Conservation (phyloP, 768 basidiomycete genomes). For the Macrolepiota fuliginosa region DNA sequence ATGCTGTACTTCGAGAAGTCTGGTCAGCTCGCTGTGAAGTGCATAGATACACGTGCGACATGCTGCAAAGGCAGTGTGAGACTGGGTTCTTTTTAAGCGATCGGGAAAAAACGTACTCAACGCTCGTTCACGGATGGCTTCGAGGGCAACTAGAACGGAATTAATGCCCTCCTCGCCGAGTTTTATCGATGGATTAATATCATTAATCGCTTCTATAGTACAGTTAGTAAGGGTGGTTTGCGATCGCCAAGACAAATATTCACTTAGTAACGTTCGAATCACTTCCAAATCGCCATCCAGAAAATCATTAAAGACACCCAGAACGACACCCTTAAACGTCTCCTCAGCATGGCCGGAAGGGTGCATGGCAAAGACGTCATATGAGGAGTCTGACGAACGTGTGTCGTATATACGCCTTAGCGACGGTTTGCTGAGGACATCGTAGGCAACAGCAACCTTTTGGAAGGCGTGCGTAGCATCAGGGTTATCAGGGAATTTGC, state of each 20-base stretch:
- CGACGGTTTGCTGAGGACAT: slow-evolving; percentile 72
- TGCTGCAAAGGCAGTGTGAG: slow-evolving; percentile 35
- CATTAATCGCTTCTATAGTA: slow-evolving; percentile 64
- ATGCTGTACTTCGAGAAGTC: slow-evolving; percentile 80
- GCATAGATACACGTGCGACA: slow-evolving; percentile 76
- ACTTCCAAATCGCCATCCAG: slow-evolving; percentile 87
- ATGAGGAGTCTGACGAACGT: slow-evolving; percentile 41
- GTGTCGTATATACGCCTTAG: slow-evolving; percentile 69
- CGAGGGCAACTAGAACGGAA: slow-evolving; percentile 66
- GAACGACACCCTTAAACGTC: slow-evolving; percentile 71
- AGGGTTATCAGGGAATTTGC: slow-evolving; percentile 78
- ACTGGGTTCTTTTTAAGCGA: background rate
- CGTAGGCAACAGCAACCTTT: slow-evolving; percentile 81
- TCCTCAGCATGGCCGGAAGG: slow-evolving; percentile 67
- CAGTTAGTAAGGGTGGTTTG: background rate
- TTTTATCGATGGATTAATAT: slow-evolving; percentile 74
- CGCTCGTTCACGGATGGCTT: slow-evolving; percentile 69
- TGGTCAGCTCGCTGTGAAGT: slow-evolving; percentile 68
- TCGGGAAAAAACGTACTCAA: slow-evolving; percentile 48
- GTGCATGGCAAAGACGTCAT: slow-evolving; percentile 54
- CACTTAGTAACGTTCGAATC: slow-evolving; percentile 72
- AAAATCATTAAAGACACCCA: slow-evolving; percentile 78
- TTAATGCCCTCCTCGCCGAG: slow-evolving; percentile 80
- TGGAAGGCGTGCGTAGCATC: slow-evolving; percentile 85
- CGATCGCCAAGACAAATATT: slow-evolving; percentile 23